A percentile compares a stretch with the other conserved stretches of the same genome.
phyloP scores from a whole-genome alignment of 495 filamentous ascomycete species.

The Penicillium bovifimosum region DNA sequence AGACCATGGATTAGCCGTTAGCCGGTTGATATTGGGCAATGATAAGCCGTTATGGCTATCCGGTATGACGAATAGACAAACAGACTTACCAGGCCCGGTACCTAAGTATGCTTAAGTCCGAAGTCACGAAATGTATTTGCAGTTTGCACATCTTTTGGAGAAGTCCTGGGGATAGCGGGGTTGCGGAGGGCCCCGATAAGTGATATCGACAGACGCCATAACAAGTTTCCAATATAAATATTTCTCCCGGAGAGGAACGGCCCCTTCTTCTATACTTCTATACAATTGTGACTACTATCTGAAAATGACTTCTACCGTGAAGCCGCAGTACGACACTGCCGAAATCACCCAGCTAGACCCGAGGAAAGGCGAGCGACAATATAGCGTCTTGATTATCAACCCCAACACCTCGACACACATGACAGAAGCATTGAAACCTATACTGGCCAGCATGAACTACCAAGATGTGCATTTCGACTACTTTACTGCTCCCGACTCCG shows the following conservation, averaged over 20 bases:
- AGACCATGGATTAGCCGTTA: not conserved
- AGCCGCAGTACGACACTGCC: not conserved
- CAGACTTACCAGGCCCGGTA: not conserved
- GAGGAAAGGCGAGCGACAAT: conserved; percentile 9
- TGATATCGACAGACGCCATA: conserved; percentile 11
- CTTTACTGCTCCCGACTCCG: conserved; percentile 48
- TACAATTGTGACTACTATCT: not conserved
- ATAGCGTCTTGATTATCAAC: conserved; percentile 75
- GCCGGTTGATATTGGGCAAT: not conserved
- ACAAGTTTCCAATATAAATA: not conserved
- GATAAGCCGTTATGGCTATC: too few relatives aligned
- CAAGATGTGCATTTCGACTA: conserved; percentile 46
- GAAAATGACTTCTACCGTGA: not conserved
- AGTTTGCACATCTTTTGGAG: not conserved
- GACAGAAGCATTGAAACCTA: conserved; percentile 66
- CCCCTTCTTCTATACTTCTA: not conserved
- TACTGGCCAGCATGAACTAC: conserved; percentile 50
- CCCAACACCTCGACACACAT: conserved; percentile 82
- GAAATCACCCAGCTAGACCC: conserved; percentile 15
- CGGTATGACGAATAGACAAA: too few relatives aligned
- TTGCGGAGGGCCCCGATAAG: conserved; percentile 18
- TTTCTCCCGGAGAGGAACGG: not conserved
- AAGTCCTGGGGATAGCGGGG: not conserved
- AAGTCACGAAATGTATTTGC: not conserved
- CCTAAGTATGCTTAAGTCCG: not conserved